Evolutionary conservation across 495 filamentous ascomycete species (phyloP), one percentile per base, ranked within the genome.

Genomic region (Bacidia gigantensis): DNA sequence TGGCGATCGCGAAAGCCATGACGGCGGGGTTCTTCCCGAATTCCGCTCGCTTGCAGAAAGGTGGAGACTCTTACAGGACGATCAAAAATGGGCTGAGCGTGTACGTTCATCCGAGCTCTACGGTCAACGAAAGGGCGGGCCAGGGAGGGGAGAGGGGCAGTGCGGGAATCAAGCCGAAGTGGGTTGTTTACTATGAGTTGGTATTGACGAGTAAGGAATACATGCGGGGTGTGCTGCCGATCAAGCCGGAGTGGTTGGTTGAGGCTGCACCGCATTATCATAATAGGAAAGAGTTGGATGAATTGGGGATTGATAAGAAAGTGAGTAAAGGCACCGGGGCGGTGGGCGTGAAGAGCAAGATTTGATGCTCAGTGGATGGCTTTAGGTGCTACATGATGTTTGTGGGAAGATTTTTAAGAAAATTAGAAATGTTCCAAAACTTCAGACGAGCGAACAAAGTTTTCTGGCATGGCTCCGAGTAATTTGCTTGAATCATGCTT

Each of bases 241-340:
- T 96, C 18, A 79, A 90, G 58, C 70, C 85, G 0, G 81, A 86
- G 63, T 95, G 87, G 89, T 61, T 98, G 56, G 77, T 81, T 3
- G 92, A 98, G 67, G 86, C 88, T 41, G 92, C 93, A 43, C 93
- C 89, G 52, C 92, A 98, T 70, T 96, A 86, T 62, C 84, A 96
- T 62, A 95, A 95, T 71, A 87, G 84, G 73, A 85, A 86, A 68
- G 87, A 97, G 62, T 62, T 97, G 42, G 93, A 96, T 63, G 79
- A 75, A 18, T 54, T 96, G 53, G 83, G 82, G 14, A 69, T 82
- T 64, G 84, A 86, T 49, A 82, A 76, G 71, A 97, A 95, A 69
- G 78, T 86, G 72, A 80, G 79, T 1, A 84, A 81, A 63, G 78
- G 75, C 7, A 64, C 73, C 54, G 80, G 80, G 10, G 68, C 61